A percentile compares a stretch with the other conserved stretches of the same genome.
phyloP scores from a whole-genome alignment of 495 filamentous ascomycete genomes.

The Penicillium ochrochloron region DNA sequence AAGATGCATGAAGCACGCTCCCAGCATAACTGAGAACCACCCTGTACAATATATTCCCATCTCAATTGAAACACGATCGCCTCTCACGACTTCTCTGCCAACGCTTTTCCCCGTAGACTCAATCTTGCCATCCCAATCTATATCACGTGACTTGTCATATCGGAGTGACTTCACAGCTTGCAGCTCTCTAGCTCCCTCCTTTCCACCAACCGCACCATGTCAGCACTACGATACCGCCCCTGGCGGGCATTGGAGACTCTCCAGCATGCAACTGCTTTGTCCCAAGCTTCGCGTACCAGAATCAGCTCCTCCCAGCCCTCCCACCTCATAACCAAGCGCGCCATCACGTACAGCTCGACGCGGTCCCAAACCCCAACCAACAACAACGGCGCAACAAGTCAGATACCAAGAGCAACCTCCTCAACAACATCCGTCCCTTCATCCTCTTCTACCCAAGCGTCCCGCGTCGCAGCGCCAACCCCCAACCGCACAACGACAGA shows the following conservation, averaged over 20 bases:
- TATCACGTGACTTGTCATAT: slow-evolving; percentile 23
- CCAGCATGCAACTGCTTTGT: slow-evolving; percentile 14
- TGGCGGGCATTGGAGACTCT: slow-evolving; percentile 25
- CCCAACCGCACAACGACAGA: slow-evolving; percentile 45
- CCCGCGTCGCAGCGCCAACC: slow-evolving; percentile 35
- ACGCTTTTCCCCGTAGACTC: neutral
- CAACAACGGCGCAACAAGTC: slow-evolving; percentile 22
- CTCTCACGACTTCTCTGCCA: neutral
- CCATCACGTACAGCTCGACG: slow-evolving; percentile 24
- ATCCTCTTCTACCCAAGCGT: slow-evolving; percentile 7
- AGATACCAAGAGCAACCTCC: slow-evolving; percentile 24
- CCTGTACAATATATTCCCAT: neutral
- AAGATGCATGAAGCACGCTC: slow-evolving; percentile 54
- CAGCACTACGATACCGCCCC: slow-evolving; percentile 22
- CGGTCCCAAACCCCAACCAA: slow-evolving; percentile 26
- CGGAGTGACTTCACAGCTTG: slow-evolving; percentile 15
- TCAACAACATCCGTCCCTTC: slow-evolving; percentile 13
- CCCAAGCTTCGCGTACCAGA: slow-evolving; percentile 17
- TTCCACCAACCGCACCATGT: slow-evolving; percentile 29
- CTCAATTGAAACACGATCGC: slow-evolving; percentile 9
- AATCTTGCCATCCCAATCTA: neutral
- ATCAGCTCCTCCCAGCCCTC: slow-evolving; percentile 13
- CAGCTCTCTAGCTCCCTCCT: slow-evolving; percentile 11
- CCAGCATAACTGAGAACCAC: neutral
- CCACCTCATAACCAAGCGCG: slow-evolving; percentile 28